Conservation (phyloP, 257 asterid species). For the Solanum microdontum region DNA sequence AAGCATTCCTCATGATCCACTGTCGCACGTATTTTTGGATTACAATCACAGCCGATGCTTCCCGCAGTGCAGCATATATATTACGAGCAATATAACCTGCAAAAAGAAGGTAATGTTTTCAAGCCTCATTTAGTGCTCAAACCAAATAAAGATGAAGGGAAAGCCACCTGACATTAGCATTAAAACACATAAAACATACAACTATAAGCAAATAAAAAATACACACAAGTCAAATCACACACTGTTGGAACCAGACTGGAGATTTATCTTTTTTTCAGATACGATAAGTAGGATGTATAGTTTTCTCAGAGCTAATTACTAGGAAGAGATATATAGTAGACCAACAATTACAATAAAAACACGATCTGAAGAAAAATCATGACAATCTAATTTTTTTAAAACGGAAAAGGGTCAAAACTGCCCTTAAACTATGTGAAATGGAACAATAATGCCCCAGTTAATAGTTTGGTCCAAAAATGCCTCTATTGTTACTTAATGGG, state of each 20-base stretch:
- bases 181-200: neutral
- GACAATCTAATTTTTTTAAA: neutral
- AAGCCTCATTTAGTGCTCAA: neutral
- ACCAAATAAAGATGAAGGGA: neutral
- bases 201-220: neutral
- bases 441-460: neutral
- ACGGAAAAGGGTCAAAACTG: neutral
- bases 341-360: neutral
- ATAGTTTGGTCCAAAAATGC: neutral
- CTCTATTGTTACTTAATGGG: neutral
- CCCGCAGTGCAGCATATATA: constrained; percentile 36
- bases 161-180: neutral
- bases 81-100: constrained; percentile 69
- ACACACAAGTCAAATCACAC: neutral
- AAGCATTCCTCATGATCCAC: constrained; percentile 52
- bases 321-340: neutral
- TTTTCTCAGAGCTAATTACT: neutral
- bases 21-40: constrained; percentile 59
- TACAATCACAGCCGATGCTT: constrained; percentile 53
- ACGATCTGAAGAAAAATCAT: neutral
- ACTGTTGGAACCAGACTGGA: neutral
- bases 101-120: constrained; percentile 3
- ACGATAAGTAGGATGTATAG: neutral
- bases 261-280: neutral
- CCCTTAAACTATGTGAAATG: neutral